phyloP scores from a whole-genome alignment of 2,329 filamentous ascomycete species.

The Paecilomyces niveus region DNA sequence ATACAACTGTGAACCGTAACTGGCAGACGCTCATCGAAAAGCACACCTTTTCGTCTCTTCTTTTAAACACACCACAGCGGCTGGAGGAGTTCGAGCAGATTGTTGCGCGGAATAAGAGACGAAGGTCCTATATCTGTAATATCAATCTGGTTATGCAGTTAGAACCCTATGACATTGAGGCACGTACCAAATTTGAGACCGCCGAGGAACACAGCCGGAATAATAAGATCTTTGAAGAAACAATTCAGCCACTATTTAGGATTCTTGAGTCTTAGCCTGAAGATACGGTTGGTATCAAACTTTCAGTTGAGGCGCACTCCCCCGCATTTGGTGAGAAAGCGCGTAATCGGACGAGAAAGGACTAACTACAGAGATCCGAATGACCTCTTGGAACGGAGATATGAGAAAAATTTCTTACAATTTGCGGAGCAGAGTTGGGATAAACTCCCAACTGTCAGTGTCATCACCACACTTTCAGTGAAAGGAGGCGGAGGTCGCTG shows the following conservation, averaged over 20 bases:
- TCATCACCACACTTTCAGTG: background rate
- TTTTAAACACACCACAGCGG: background rate
- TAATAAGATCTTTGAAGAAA: conserved; percentile 1
- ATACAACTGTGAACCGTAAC: background rate
- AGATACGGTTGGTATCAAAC: background rate
- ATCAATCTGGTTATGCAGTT: conserved; percentile 1
- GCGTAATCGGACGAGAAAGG: too few relatives aligned
- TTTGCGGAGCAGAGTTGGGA: background rate
- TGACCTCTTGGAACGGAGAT: background rate
- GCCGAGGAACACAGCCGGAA: conserved; percentile 1
- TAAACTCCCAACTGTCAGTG: background rate
- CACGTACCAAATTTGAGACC: background rate
- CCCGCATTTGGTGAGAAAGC: background rate
- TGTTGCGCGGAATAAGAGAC: background rate
- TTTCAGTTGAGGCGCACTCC: background rate
- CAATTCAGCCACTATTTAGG: background rate
- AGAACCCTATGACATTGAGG: background rate
- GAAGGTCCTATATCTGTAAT: background rate
- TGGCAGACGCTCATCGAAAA: conserved; percentile 1
- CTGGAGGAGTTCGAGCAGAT: background rate
- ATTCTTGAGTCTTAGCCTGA: background rate
- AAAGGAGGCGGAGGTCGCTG: background rate
- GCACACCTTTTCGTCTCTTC: background rate
- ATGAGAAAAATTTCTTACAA: background rate
- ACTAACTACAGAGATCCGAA: background rate